Percentiles rank a stretch among this genome's conserved stretches.
These are phyloP conservation scores for Zygosaccharomyces sapae DNA, from an alignment of 1,139 yeast genomes.

Conservation along the genomic window DNA sequence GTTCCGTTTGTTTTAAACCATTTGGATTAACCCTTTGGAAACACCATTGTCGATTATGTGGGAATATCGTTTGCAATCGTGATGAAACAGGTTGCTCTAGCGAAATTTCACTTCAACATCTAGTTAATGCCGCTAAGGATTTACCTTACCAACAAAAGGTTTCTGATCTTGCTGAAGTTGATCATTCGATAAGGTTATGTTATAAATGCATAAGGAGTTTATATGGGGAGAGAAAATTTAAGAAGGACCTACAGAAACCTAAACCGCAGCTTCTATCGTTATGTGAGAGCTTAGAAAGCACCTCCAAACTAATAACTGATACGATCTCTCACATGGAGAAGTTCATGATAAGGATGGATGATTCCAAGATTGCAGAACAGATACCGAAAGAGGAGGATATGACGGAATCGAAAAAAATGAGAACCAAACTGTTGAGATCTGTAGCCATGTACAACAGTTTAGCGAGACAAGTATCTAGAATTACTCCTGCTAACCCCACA, in stretches of 20 bases:
- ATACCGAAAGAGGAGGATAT: constrained; percentile 34
- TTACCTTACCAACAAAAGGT: constrained; percentile 27
- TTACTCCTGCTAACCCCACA: constrained; percentile 35
- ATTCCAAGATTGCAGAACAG: constrained; percentile 19
- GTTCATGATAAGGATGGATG: constrained; percentile 35
- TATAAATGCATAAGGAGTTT: constrained; percentile 60
- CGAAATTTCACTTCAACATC: constrained; percentile 56
- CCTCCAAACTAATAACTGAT: constrained; percentile 38
- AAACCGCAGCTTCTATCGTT: constrained; percentile 27
- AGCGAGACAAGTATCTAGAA: constrained; percentile 40
- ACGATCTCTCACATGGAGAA: constrained; percentile 43
- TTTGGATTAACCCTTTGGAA: constrained; percentile 63
- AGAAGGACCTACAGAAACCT: constrained; percentile 37
- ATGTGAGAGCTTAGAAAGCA: constrained; percentile 38
- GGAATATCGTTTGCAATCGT: constrained; percentile 75
- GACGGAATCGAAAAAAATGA: constrained; percentile 39
- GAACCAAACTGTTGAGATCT: constrained; percentile 43
- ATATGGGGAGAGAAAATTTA: constrained; percentile 52
- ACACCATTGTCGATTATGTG: constrained; percentile 89
- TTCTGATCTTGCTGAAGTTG: constrained; percentile 22
- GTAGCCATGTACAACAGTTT: constrained; percentile 46
- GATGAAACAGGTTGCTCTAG: constrained; percentile 60
- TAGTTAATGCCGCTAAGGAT: constrained; percentile 30
- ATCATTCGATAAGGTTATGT: constrained; percentile 54
- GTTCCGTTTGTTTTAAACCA: constrained; percentile 58